Evolutionary conservation across 768 basidiomycete genomes (phyloP), one percentile per base, ranked within the genome.

Genomic region (Tricholoma matsutake): DNA sequence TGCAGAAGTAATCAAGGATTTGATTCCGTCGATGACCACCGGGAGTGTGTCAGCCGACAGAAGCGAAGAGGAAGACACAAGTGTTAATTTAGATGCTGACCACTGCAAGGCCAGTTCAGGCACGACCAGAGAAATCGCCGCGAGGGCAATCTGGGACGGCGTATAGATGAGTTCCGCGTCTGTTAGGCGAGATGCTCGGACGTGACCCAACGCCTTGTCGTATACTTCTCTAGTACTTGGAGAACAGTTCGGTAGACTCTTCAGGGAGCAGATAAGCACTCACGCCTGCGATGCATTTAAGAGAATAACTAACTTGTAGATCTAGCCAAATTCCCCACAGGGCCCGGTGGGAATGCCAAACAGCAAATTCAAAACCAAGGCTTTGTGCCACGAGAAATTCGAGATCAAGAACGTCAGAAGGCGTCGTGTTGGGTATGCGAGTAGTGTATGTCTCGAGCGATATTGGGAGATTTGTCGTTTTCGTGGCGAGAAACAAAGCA

Each of bases 341-440:
- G 0, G 94, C 92, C 51, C 93, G 77, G 68, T 96, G 92, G 20
- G 92, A 84, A 72, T 95, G 94, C 89, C 93, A 95, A 6, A 94
- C 86, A 3, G 94, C 86, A 69, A 98, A 97, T 71, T 99, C 96
- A 64, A 99, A 99, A 37, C 85, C 82, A 52, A 99, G 81, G 67
- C 92, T 94, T 73, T 98, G 97, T 0, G 96, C 92, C 5, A 99
- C 91, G 35, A 97, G 86, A 71, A 98, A 98, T 73, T 99, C 97
- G 35, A 98, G 85, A 60, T 94, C 91, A 60, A 98, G 85, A 14
- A 99, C 91, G 68, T 98, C 95, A 5, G 85, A 84, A 1, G 90
- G 83, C 4, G 80, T 77, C 1, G 93, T 91, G 66, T 87, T 91
- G 1, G 91, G 91, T 64, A 98, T 94, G 65, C 88, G 86, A 1